Evolutionary conservation across 2,329 filamentous ascomycete species (phyloP).

Genomic region (Diaporthe sp.): DNA sequence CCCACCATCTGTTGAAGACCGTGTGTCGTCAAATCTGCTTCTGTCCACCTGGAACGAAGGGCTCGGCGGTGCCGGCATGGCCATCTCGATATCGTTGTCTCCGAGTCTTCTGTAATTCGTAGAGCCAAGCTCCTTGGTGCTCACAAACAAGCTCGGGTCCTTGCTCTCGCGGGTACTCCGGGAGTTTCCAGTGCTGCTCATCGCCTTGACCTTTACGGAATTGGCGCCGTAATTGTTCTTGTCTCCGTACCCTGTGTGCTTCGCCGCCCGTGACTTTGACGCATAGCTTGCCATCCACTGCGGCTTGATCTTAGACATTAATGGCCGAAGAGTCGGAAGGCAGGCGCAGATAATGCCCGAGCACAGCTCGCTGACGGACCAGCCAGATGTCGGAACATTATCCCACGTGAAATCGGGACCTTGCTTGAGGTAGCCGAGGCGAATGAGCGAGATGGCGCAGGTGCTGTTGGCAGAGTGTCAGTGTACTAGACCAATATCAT

Average conservation of each 20-base stretch:
- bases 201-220: constrained; percentile 4
- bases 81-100: constrained; percentile 34
- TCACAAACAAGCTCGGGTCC: constrained; percentile 10
- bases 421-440: constrained; percentile 53
- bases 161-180: constrained; percentile 10
- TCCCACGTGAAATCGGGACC: constrained; percentile 54
- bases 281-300: constrained; percentile 38
- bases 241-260: not conserved
- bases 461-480: constrained; percentile 46
- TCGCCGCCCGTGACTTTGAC: not conserved
- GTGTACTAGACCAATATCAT: no score
- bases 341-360: constrained; percentile 55
- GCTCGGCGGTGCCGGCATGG: constrained; percentile 22
- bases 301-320: constrained; percentile 45
- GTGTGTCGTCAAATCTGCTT: not conserved
- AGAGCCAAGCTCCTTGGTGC: constrained; percentile 18
- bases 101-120: constrained; percentile 32
- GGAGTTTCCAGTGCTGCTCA: constrained; percentile 8
- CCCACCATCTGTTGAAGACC: constrained; percentile 2
- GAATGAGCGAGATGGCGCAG: constrained; percentile 56
- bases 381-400: constrained; percentile 53
- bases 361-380: constrained; percentile 54
- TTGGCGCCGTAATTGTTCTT: constrained; percentile 14
- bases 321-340: constrained; percentile 53
- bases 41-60: not conserved